These are phyloP conservation scores for Arthrobotrys musiformis DNA, from an alignment of 2,329 filamentous ascomycete genomes.

Conservation along the genomic window DNA sequence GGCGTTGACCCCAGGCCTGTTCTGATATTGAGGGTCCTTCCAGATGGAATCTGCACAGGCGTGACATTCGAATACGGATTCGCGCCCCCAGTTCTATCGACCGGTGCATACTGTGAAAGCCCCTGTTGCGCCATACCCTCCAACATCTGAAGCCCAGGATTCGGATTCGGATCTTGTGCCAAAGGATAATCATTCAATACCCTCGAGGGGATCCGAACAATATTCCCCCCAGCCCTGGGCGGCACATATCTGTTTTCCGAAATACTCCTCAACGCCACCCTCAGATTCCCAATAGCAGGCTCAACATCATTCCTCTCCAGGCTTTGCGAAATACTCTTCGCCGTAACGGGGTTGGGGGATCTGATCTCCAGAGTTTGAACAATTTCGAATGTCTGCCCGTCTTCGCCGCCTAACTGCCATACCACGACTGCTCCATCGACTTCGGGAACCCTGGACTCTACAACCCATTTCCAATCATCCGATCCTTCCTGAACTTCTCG, in stretches of 20 bases:
- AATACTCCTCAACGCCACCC: not conserved
- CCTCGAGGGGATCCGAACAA: not conserved
- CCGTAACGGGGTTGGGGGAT: not conserved
- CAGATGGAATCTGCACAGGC: not conserved
- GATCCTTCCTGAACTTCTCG: slow-evolving; percentile 6
- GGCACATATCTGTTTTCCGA: not conserved
- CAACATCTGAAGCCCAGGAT: no score
- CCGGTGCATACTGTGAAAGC: no score
- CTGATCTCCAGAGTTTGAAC: not conserved
- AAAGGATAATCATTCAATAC: not conserved
- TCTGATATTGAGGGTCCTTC: not conserved
- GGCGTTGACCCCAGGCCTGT: not conserved
- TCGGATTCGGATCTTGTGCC: not conserved
- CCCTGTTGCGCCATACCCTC: no score
- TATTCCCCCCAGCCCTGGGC: not conserved
- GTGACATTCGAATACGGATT: not conserved
- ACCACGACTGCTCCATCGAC: not conserved
- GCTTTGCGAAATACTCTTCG: not conserved
- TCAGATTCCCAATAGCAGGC: not conserved
- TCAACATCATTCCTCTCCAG: not conserved
- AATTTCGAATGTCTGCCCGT: not conserved
- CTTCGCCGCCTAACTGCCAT: not conserved
- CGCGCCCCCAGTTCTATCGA: no score
- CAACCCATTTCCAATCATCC: not conserved
- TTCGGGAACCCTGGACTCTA: not conserved